Conservation (phyloP, 768 basidiomycete genomes). For the Coprinopsis sp. region DNA sequence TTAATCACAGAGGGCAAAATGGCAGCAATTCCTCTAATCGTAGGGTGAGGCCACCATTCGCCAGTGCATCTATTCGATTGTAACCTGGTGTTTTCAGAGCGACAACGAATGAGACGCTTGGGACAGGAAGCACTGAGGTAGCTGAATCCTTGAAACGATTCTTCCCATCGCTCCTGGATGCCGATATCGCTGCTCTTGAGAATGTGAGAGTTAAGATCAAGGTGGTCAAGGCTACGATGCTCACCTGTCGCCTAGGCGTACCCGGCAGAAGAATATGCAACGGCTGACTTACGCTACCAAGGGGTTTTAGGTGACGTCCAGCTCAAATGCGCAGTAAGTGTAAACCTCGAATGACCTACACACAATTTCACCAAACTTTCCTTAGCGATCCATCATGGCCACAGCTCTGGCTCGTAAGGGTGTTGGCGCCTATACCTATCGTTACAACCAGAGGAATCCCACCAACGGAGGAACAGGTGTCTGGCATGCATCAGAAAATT, state of each 20-base stretch:
- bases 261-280: constrained; percentile 39
- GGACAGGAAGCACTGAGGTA: constrained; percentile 36
- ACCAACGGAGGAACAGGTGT: constrained; percentile 33
- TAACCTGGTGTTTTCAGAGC: constrained; percentile 26
- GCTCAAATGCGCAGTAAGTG: constrained; percentile 50
- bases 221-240: neutral
- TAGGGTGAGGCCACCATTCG: constrained; percentile 40
- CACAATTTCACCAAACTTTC: neutral
- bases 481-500: constrained; percentile 56
- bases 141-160: constrained; percentile 31
- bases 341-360: neutral
- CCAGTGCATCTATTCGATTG: neutral
- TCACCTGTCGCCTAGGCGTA: constrained; percentile 31
- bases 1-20: constrained; percentile 43
- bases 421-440: constrained; percentile 45
- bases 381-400: constrained; percentile 43
- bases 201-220: constrained; percentile 16
- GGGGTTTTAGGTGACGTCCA: constrained; percentile 46
- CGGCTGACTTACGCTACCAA: constrained; percentile 36
- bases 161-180: constrained; percentile 41
- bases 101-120: constrained; percentile 57
- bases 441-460: constrained; percentile 55
- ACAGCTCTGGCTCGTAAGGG: constrained; percentile 31
- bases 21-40: constrained; percentile 49
- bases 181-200: constrained; percentile 34